Evolutionary conservation across 2,329 filamentous ascomycete species (phyloP).

Genomic region (Westerdykella aurantiaca): DNA sequence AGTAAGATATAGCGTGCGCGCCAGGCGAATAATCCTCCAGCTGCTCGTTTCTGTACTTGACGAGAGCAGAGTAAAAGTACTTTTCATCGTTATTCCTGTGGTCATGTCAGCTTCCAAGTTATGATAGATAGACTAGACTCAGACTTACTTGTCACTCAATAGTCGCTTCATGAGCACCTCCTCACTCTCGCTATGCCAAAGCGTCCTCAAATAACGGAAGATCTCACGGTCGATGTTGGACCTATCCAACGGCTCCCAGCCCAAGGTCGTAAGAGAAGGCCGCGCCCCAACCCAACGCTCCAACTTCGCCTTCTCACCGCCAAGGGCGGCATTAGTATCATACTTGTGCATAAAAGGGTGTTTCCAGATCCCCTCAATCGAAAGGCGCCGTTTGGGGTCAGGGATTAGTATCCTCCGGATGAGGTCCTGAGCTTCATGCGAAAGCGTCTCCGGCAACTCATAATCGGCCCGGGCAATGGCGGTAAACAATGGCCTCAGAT

Average conservation of each 20-base stretch:
- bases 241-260: slow-evolving; percentile 56
- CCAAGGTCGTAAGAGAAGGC: slow-evolving; percentile 48
- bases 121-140: background rate
- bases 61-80: slow-evolving; percentile 80
- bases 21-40: slow-evolving; percentile 77
- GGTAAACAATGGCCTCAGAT: slow-evolving; percentile 60
- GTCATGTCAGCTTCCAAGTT: slow-evolving; percentile 2
- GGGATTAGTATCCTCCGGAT: slow-evolving; percentile 73
- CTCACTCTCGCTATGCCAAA: slow-evolving; percentile 84
- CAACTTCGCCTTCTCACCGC: slow-evolving; percentile 49
- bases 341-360: slow-evolving; percentile 86
- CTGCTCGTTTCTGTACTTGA: slow-evolving; percentile 76
- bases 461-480: slow-evolving; percentile 48
- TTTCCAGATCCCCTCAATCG: slow-evolving; percentile 73
- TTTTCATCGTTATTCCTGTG: slow-evolving; percentile 79
- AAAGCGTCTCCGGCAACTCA: slow-evolving; percentile 48
- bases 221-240: slow-evolving; percentile 75
- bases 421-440: slow-evolving; percentile 66
- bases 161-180: slow-evolving; percentile 65
- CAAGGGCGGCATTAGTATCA: slow-evolving; percentile 61
- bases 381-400: slow-evolving; percentile 72
- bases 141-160: slow-evolving; percentile 40
- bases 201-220: slow-evolving; percentile 75
- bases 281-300: slow-evolving; percentile 50
- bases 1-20: slow-evolving; percentile 63